Evolutionary conservation across 352 stramenopile genomes (phyloP).

Genomic region (Aphanomyces cochlioides): DNA sequence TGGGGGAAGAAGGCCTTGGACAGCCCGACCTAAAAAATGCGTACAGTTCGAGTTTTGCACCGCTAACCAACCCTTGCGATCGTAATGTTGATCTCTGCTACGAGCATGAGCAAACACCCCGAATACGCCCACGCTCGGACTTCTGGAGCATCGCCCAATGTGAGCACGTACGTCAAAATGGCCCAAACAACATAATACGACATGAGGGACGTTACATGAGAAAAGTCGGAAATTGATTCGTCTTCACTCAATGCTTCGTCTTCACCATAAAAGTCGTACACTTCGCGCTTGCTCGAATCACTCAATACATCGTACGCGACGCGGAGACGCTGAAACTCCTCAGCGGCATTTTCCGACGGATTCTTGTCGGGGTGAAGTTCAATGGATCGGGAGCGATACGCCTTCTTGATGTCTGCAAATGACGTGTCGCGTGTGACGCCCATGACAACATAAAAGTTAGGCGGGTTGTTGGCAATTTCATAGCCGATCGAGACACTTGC

Average conservation of each 20-base stretch:
- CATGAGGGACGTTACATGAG: conserved; percentile 85
- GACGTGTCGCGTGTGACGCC: conserved; percentile 85
- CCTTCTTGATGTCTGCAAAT: conserved; percentile 94
- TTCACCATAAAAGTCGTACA: conserved; percentile 96
- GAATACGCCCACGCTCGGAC: conserved; percentile 93
- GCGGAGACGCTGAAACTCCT: conserved; percentile 93
- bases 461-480: conserved; percentile 41
- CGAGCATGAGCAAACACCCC: conserved; percentile 90
- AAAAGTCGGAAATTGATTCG: conserved; percentile 78
- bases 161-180: conserved; percentile 95
- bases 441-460: conserved; percentile 94
- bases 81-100: conserved; percentile 92
- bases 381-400: conserved; percentile 93
- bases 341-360: conserved; percentile 81
- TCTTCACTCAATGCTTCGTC: conserved; percentile 79
- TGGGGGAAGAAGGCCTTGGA: conserved; percentile 62
- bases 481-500: conserved; percentile 90
- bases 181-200: conserved; percentile 96
- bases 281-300: conserved; percentile 89
- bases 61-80: conserved; percentile 37
- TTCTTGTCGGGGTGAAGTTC: conserved; percentile 98
- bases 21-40: conserved; percentile 52
- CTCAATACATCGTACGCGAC: conserved; percentile 90
- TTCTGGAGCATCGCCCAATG: conserved; percentile 87
- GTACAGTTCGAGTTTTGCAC: conserved; percentile 53